These are phyloP conservation scores for Penicillium roqueforti DNA, from an alignment of 495 filamentous ascomycete species.

Conservation along the genomic window DNA sequence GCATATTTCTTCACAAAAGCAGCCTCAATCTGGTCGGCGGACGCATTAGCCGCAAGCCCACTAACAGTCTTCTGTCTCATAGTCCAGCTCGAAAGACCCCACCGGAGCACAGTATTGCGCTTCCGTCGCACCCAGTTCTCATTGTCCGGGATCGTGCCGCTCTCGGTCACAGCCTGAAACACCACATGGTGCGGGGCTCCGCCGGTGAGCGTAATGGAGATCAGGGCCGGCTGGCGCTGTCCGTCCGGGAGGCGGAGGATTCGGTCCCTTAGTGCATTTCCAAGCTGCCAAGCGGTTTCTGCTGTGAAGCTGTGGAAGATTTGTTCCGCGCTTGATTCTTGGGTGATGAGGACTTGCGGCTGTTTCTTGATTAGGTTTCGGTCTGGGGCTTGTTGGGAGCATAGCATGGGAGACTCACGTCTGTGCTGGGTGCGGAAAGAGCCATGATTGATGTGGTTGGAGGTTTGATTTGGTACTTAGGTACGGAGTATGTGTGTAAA, in stretches of 20 bases:
- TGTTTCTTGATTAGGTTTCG: conserved; percentile 20
- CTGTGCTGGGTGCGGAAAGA: conserved; percentile 35
- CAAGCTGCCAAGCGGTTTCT: conserved; percentile 62
- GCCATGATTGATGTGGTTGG: conserved; percentile 23
- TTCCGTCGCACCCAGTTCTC: conserved; percentile 60
- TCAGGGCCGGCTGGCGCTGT: conserved; percentile 51
- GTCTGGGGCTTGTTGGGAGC: background rate
- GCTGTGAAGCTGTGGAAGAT: conserved; percentile 60
- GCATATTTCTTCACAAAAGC: conserved; percentile 56
- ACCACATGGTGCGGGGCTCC: conserved; percentile 46
- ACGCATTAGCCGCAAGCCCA: conserved; percentile 13
- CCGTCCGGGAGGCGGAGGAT: conserved; percentile 50
- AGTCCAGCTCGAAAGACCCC: conserved; percentile 61
- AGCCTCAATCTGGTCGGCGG: conserved; percentile 47
- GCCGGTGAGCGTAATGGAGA: conserved; percentile 59
- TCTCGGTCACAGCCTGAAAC: conserved; percentile 55
- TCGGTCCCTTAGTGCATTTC: conserved; percentile 56
- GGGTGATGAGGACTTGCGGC: conserved; percentile 46
- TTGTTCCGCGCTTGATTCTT: conserved; percentile 48
- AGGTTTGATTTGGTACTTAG: background rate
- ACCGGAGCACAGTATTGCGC: conserved; percentile 65
- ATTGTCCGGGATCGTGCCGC: conserved; percentile 59
- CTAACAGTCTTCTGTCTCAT: conserved; percentile 55
- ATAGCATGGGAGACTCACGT: conserved; percentile 24
- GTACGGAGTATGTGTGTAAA: background rate